These are phyloP conservation scores for Geotrichum macrosporum DNA, from an alignment of 1,139 yeast genomes.

Conservation along the genomic window DNA sequence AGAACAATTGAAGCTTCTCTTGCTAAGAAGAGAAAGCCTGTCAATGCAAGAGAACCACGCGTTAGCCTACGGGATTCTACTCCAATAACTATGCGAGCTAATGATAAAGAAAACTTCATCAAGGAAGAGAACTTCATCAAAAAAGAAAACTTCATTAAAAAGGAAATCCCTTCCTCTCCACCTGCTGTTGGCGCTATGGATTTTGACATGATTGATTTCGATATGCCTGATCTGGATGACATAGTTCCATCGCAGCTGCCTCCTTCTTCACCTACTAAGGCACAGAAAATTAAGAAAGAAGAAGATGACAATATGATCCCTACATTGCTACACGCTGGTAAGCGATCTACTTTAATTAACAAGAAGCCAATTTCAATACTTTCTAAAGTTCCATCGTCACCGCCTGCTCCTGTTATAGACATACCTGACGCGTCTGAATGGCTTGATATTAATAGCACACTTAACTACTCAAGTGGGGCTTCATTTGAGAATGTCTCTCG, in stretches of 20 bases:
- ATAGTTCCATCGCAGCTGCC: conserved; percentile 31
- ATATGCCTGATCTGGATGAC: conserved; percentile 22
- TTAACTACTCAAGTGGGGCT: conserved; percentile 2
- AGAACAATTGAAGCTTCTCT: conserved; percentile 9
- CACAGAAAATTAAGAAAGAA: conserved; percentile 9
- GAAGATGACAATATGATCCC: conserved; percentile 12
- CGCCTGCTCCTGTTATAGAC: conserved; percentile 2
- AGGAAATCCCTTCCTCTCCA: conserved; percentile 24
- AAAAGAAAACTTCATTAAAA: too few species aligned
- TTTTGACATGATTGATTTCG: conserved; percentile 15
- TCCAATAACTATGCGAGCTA: neutral
- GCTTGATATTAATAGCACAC: conserved; percentile 14
- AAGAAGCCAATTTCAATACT: conserved; percentile 1
- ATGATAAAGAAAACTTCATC: conserved; percentile 4
- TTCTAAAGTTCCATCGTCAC: conserved; percentile 9
- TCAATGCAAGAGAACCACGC: neutral
- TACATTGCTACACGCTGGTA: conserved; percentile 10
- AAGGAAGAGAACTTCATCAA: too few species aligned
- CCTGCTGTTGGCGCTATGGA: conserved; percentile 2
- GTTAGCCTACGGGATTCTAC: neutral
- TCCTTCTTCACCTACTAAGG: conserved; percentile 15
- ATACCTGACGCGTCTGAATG: conserved; percentile 19
- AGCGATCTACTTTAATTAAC: conserved; percentile 4
- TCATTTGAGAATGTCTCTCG: conserved; percentile 13
- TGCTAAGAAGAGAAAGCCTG: conserved; percentile 12